phyloP scores from a whole-genome alignment of 2,329 filamentous ascomycete genomes.

The Cladophialophora carrionii region DNA sequence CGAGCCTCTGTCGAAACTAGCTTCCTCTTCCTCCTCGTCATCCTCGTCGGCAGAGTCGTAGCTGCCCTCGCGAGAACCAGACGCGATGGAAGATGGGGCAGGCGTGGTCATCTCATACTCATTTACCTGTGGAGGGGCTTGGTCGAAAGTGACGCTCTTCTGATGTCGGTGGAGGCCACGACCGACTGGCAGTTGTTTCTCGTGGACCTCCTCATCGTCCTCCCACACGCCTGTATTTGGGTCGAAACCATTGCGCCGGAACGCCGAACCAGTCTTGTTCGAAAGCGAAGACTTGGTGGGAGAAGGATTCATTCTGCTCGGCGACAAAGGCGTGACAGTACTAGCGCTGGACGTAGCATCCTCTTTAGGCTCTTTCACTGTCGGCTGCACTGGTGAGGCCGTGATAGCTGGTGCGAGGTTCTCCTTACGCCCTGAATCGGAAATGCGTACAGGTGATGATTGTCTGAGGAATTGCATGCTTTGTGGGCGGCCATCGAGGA shows the following conservation, averaged over 20 bases:
- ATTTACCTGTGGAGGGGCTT: conserved; percentile 88
- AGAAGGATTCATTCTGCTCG: conserved; percentile 72
- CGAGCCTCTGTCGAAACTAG: conserved; percentile 62
- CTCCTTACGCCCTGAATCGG: conserved; percentile 57
- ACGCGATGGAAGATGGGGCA: conserved; percentile 88
- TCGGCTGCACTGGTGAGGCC: conserved; percentile 49
- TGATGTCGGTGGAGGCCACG: conserved; percentile 77
- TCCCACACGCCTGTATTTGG: conserved; percentile 70
- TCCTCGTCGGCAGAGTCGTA: conserved; percentile 75
- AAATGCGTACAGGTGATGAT: conserved; percentile 24
- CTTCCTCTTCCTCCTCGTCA: conserved; percentile 72
- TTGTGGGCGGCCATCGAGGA: conserved; percentile 69
- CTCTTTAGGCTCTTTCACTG: conserved; percentile 41
- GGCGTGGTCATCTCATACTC: conserved; percentile 98
- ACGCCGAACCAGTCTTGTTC: conserved; percentile 60
- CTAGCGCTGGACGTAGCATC: conserved; percentile 32
- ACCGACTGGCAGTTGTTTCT: conserved; percentile 65
- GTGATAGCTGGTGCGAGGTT: conserved; percentile 45
- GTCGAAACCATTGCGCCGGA: conserved; percentile 57
- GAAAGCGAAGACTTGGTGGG: conserved; percentile 90
- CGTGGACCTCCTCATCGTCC: conserved; percentile 64
- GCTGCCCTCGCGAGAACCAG: conserved; percentile 88
- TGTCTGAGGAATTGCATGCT: conserved; percentile 45
- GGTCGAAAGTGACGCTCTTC: conserved; percentile 97
- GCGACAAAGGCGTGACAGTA: conserved; percentile 49